Base-by-base conservation (phyloP, 306 rosid genomes). In the Sicyos edulis region DNA sequence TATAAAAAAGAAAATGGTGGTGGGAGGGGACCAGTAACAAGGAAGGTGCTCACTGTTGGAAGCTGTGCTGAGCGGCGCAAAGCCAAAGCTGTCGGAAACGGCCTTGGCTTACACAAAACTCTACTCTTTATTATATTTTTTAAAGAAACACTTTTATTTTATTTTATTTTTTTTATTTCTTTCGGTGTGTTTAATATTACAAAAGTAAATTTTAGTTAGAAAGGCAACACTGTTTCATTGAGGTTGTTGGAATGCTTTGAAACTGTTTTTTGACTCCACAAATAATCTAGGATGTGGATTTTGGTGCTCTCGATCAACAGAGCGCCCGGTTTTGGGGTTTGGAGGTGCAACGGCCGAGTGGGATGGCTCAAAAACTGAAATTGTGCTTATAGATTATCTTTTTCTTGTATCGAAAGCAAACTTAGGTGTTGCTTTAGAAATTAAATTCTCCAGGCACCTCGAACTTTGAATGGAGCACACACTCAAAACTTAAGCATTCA, bases 11-110 rank as follows among this genome's bases (percentile, higher is more conserved):
- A 40, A 40, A 40, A 40, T 40, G 47, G 54, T 64, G 53, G 50
- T 13, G 71, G 47, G 54, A 21, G 42, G 56, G 56, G 72, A 67
- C 72, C 72, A 42, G 47, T 12, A 47, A 15, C 47, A 29, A 63
- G 20, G 12, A 40, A 40, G 70, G 70, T 64, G 52, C 52, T 66
- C 72, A 8, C 53, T 52, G 14, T 67, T 47, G 72, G 56, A 13
- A 22, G 42, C 56, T 21, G 72, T 22, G 72, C 42, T 47, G 56
- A 70, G 50, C 74, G 74, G 74, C 74, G 74, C 74, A 51, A 52
- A 29, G 59, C 49, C 59, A 53, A 70, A 51, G 55, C 74, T 70
- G 74, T 70, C 74, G 74, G 74, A 50, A 70, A 53, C 61, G n/a
- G 74, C 60, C 74, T 26, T 70, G 74, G 22, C 73, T 47, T 21